Conservation (phyloP, 2,329 filamentous ascomycete species). For the Fusarium sulawesiense region DNA sequence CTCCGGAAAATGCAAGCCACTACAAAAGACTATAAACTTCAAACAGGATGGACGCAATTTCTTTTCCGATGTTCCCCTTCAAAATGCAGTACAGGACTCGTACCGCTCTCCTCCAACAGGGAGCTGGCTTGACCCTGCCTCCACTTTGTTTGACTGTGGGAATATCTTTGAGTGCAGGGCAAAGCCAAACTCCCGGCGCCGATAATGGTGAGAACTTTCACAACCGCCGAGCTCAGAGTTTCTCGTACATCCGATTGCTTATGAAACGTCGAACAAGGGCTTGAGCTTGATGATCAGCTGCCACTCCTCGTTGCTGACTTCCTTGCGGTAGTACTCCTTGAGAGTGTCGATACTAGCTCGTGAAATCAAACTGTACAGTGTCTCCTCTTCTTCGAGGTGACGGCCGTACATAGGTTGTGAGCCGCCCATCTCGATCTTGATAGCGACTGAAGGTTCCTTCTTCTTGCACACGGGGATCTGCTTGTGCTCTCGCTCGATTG, state of each 20-base stretch:
- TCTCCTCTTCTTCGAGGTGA: constrained; percentile 92
- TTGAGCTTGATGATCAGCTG: constrained; percentile 94
- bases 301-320: constrained; percentile 95
- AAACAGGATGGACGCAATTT: constrained; percentile 26
- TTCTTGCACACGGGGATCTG: constrained; percentile 92
- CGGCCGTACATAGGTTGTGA: constrained; percentile 95
- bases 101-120: constrained; percentile 2
- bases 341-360: constrained; percentile 91
- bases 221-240: neutral
- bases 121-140: constrained; percentile 9
- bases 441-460: constrained; percentile 94
- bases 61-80: constrained; percentile 15
- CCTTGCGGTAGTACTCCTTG: constrained; percentile 93
- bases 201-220: constrained; percentile 1
- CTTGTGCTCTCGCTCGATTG: constrained; percentile 98
- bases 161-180: constrained; percentile 1
- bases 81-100: constrained; percentile 11
- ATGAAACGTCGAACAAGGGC: constrained; percentile 88
- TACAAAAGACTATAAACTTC: constrained; percentile 12
- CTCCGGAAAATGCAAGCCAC: constrained; percentile 26
- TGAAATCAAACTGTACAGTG: constrained; percentile 87
- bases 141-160: neutral
- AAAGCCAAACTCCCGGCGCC: constrained; percentile 18
- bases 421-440: constrained; percentile 95
- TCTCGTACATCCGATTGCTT: constrained; percentile 45